These are phyloP conservation scores for Phylloporus sp. DNA, from an alignment of 768 basidiomycete genomes.

Conservation along the genomic window DNA sequence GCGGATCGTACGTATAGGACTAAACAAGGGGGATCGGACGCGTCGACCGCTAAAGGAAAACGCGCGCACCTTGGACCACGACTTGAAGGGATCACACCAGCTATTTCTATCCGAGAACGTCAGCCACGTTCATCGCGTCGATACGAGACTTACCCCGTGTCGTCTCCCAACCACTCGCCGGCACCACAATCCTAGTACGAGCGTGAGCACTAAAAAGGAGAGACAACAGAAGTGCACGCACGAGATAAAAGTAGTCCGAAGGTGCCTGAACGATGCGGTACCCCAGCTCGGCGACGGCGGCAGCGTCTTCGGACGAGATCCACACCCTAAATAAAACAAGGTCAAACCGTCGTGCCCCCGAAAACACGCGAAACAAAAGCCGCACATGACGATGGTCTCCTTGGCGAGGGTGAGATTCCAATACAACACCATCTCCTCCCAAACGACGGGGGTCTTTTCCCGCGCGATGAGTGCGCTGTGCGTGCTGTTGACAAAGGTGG, in stretches of 20 bases:
- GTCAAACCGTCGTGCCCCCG: no score
- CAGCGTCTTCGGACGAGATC: constrained; percentile 41
- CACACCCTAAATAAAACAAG: constrained; percentile 34
- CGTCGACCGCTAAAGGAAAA: constrained; percentile 1
- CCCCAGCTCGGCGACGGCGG: constrained; percentile 35
- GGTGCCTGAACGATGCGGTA: constrained; percentile 45
- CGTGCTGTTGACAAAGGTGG: constrained; percentile 53
- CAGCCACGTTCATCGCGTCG: background rate
- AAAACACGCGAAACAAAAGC: no score
- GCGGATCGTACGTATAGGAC: constrained; percentile 50
- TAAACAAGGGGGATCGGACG: constrained; percentile 8
- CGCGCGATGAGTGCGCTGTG: constrained; percentile 49
- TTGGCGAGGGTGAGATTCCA: constrained; percentile 37
- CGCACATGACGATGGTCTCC: constrained; percentile 40
- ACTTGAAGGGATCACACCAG: constrained; percentile 51
- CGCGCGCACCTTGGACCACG: constrained; percentile 41
- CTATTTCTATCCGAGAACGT: constrained; percentile 28
- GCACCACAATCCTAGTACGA: constrained; percentile 43
- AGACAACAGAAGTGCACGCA: constrained; percentile 3
- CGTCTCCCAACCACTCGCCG: constrained; percentile 41
- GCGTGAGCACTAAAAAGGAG: background rate
- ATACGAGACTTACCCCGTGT: constrained; percentile 24
- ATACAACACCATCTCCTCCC: constrained; percentile 60
- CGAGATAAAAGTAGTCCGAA: constrained; percentile 51
- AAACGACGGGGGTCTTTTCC: constrained; percentile 77